Base-by-base conservation (phyloP, 306 rosid species). In the Trifolium repens region DNA sequence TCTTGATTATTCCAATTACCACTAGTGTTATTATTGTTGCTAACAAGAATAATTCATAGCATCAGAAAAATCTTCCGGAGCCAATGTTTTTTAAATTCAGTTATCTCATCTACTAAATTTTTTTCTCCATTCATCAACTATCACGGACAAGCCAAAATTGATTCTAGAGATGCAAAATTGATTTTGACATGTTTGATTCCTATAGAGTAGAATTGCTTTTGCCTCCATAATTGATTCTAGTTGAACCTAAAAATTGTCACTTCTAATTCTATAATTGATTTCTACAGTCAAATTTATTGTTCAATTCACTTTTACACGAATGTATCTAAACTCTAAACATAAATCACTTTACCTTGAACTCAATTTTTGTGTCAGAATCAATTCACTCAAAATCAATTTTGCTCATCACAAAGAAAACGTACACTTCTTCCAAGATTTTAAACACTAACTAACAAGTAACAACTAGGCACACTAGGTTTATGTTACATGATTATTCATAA, bases 81-180 rank as follows among this genome's bases (percentile, higher is more conserved):
- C 30, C 49, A 4, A 35, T 40, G 35, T 43, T 46, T 7, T 32
- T 12, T 73, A 58, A 61, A 80, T 68, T 76, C 70, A 76, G 42
- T 71, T 35, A 69, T 42, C 58, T 5, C 61, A 32, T 44, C 63
- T 10, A 35, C 22, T 22, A 14, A 64, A 13, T 55, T 35, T 70
- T 78, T 13, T 11, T 4, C 71, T 47, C 8, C 61, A 66, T 65
- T 66, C 73, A n/a, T 58, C 67, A 78, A 58, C 42, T 12, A 46
- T 47, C 40, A 70, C 52, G 7, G 5, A 32, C 7, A 32, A 32
- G 35, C 35, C 35, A 32, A 32, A 4, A 32, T 4, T 4, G 35
- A 32, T 32, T 32, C 35, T 32, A 32, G 35, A 32, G 35, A 32
- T 4, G 35, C 35, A 32, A 4, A 32, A 32, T 32, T 32, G 35